phyloP scores from a whole-genome alignment of 805 yeast species.

The Pichia manshurica region DNA sequence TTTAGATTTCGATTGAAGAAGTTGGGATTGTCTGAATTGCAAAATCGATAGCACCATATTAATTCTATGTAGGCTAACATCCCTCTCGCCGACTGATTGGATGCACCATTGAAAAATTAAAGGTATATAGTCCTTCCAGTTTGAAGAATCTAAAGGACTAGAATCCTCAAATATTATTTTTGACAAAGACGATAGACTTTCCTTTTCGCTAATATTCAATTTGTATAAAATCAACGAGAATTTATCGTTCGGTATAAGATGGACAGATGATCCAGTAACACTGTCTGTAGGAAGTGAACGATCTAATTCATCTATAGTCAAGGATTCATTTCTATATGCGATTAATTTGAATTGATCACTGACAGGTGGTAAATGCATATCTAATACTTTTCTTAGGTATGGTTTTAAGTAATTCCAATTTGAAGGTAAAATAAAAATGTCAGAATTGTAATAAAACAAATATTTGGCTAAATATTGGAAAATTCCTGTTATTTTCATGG shows the following conservation, averaged over 20 bases:
- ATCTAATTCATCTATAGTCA: conserved; percentile 44
- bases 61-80: conserved; percentile 18
- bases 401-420: conserved; percentile 54
- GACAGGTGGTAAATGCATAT: conserved; percentile 28
- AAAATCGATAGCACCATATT: conserved; percentile 24
- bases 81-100: conserved; percentile 19
- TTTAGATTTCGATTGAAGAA: conserved; percentile 20
- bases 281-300: neutral
- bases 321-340: conserved; percentile 64
- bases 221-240: conserved; percentile 20
- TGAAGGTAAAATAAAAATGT: conserved; percentile 57
- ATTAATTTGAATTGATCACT: conserved; percentile 52
- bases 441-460: conserved; percentile 46
- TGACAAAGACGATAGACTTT: conserved; percentile 17
- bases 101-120: conserved; percentile 29
- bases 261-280: neutral
- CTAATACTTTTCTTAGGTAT: conserved; percentile 39
- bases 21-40: conserved; percentile 19
- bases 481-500: conserved; percentile 16
- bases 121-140: conserved; percentile 25
- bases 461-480: conserved; percentile 34
- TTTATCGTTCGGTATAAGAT: conserved; percentile 12
- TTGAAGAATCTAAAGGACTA: conserved; percentile 5
- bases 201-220: conserved; percentile 25
- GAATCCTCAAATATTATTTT: conserved; percentile 25